Percentiles rank a stretch among this genome's conserved stretches.
Conservation (phyloP, 352 stramenopile genomes). For the Globisporangium canariense region DNA sequence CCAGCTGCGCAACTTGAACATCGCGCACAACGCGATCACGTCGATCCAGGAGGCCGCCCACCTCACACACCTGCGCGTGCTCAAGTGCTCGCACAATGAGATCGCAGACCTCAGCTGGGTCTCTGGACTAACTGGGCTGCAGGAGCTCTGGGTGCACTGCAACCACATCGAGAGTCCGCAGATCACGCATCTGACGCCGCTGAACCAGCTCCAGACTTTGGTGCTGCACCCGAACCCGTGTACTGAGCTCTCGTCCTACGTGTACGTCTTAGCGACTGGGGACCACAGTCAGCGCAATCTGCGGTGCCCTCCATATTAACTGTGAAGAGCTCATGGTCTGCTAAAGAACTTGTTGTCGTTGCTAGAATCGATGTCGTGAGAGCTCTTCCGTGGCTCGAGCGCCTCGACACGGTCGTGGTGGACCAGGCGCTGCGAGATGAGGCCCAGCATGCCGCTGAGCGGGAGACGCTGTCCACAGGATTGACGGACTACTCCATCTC, state of each 20-base stretch:
- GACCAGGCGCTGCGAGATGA: constrained; percentile 42
- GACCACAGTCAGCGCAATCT: too few relatives aligned
- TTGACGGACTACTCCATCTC: constrained; percentile 36
- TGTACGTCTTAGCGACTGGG: constrained; percentile 23
- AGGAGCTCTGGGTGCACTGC: constrained; percentile 59
- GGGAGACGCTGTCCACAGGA: constrained; percentile 28
- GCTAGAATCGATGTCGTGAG: constrained; percentile 34
- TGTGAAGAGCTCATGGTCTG: not conserved
- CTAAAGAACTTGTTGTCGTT: not conserved
- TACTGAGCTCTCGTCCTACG: constrained; percentile 42
- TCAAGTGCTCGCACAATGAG: constrained; percentile 60
- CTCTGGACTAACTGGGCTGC: constrained; percentile 22
- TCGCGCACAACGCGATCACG: constrained; percentile 55
- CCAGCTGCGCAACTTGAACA: constrained; percentile 52
- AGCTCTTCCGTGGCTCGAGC: constrained; percentile 44
- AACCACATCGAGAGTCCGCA: constrained; percentile 53
- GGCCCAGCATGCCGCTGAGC: constrained; percentile 37
- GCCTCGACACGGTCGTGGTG: constrained; percentile 40
- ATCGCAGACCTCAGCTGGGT: constrained; percentile 52
- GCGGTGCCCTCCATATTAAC: too few relatives aligned
- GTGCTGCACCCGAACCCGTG: constrained; percentile 72
- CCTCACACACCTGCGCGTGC: constrained; percentile 35
- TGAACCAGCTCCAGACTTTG: constrained; percentile 43
- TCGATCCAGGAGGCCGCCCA: constrained; percentile 40
- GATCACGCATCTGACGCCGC: constrained; percentile 40